These are phyloP conservation scores for Babesia divergens DNA, from an alignment of 169 alveolate genomes.

Conservation along the genomic window DNA sequence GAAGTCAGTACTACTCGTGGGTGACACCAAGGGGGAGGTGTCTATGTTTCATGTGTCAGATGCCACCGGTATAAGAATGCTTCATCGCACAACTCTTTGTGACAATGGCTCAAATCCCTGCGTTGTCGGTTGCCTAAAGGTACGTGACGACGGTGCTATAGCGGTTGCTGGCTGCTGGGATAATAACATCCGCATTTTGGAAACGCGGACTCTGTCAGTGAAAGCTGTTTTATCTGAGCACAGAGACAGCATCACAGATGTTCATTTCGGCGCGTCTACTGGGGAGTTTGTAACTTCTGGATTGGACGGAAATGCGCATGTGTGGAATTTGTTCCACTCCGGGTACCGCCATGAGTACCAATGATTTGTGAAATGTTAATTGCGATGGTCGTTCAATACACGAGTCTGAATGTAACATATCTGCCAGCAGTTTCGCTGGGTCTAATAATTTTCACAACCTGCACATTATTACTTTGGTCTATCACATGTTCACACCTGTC, in stretches of 20 bases:
- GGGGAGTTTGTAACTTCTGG: slow-evolving; percentile 38
- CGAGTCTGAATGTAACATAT: slow-evolving; percentile 88
- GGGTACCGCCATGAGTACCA: neutral
- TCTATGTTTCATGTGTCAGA: slow-evolving; percentile 37
- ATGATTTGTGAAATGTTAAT: neutral
- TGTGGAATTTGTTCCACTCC: slow-evolving; percentile 22
- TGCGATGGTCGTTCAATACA: slow-evolving; percentile 12
- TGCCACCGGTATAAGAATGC: neutral
- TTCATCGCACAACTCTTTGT: slow-evolving; percentile 2
- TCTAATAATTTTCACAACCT: slow-evolving; percentile 94
- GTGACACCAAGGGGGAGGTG: slow-evolving; percentile 53
- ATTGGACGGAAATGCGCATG: slow-evolving; percentile 46
- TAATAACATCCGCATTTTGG: slow-evolving; percentile 28
- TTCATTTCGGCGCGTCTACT: neutral
- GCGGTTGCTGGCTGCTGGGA: slow-evolving; percentile 64
- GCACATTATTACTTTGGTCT: neutral
- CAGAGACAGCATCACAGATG: slow-evolving; percentile 36
- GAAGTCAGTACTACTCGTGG: slow-evolving; percentile 37
- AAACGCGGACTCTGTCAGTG: slow-evolving; percentile 30
- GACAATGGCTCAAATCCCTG: neutral
- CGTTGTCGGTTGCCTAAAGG: slow-evolving; percentile 30
- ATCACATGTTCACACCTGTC: slow-evolving; percentile 76
- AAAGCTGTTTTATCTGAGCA: slow-evolving; percentile 27
- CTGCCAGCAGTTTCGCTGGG: slow-evolving; percentile 99
- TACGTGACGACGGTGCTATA: slow-evolving; percentile 49